phyloP scores from a whole-genome alignment of 2,329 filamentous ascomycete genomes.

The Curvularia sp. region DNA sequence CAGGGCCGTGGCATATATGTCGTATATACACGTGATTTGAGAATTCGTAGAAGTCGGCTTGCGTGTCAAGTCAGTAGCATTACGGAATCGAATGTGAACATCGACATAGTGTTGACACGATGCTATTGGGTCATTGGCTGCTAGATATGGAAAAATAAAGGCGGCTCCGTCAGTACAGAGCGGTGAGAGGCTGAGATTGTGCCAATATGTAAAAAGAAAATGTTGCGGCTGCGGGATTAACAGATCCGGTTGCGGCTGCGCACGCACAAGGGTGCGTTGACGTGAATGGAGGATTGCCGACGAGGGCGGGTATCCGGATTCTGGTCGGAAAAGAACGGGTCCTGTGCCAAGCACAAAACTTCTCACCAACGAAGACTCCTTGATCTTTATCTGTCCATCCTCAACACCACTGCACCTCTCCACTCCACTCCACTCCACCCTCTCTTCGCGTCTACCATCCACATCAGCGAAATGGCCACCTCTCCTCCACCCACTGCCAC shows the following conservation, averaged over 20 bases:
- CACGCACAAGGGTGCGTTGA: slow-evolving; percentile 20
- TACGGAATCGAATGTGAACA: background rate
- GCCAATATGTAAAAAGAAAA: background rate
- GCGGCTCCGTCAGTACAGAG: background rate
- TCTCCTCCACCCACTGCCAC: slow-evolving; percentile 57
- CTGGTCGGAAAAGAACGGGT: slow-evolving; percentile 24
- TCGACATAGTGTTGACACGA: background rate
- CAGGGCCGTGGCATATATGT: background rate
- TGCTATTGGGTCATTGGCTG: background rate
- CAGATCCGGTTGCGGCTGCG: slow-evolving; percentile 4
- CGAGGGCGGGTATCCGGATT: slow-evolving; percentile 23
- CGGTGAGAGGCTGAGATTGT: slow-evolving; percentile 1
- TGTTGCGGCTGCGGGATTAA: slow-evolving; percentile 19
- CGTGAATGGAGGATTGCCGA: slow-evolving; percentile 24
- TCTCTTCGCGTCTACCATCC: slow-evolving; percentile 24
- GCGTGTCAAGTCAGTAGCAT: background rate
- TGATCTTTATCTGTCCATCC: slow-evolving; percentile 32
- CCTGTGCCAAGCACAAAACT: slow-evolving; percentile 29
- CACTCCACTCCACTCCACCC: slow-evolving; percentile 37
- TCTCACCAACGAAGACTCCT: slow-evolving; percentile 25
- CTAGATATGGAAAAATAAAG: background rate
- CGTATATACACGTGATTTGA: background rate
- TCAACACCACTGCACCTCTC: slow-evolving; percentile 27
- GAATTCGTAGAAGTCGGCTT: background rate
- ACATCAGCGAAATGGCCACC: slow-evolving; percentile 41